Conservation (phyloP, 352 stramenopile genomes). For the Thalassiosira sp. region DNA sequence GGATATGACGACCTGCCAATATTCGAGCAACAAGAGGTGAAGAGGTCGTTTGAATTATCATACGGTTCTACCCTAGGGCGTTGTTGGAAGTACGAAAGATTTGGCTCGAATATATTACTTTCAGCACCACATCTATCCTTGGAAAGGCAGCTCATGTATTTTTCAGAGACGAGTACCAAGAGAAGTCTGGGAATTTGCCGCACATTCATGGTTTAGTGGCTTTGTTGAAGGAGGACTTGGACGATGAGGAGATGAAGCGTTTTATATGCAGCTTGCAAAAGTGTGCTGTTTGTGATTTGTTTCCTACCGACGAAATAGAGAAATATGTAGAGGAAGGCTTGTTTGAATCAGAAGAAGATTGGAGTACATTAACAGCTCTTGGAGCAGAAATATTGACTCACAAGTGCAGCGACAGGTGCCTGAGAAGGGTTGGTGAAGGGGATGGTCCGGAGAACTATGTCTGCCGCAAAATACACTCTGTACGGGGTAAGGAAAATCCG, state of each 20-base stretch:
- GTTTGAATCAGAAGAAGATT: conserved; percentile 10
- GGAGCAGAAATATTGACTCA: conserved; percentile 14
- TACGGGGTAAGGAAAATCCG: conserved; percentile 5
- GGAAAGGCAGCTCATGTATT: conserved; percentile 18
- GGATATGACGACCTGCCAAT: conserved; percentile 18
- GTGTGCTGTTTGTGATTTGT: conserved; percentile 22
- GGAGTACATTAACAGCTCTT: background rate
- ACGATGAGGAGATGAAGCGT: conserved; percentile 24
- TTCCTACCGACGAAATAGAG: conserved; percentile 8
- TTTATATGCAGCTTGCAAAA: conserved; percentile 32
- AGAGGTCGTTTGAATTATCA: conserved; percentile 35
- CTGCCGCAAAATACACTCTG: conserved; percentile 14
- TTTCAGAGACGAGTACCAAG: conserved; percentile 47
- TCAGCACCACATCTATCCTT: conserved; percentile 5
- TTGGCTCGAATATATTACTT: conserved; percentile 35
- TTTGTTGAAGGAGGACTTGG: conserved; percentile 19
- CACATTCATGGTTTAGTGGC: conserved; percentile 45
- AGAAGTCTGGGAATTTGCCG: conserved; percentile 27
- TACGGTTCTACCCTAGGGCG: conserved; percentile 27
- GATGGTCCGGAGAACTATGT: conserved; percentile 2
- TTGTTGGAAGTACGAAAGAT: conserved; percentile 41
- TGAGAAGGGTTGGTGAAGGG: background rate
- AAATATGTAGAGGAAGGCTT: conserved; percentile 11
- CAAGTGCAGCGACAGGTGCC: conserved; percentile 7
- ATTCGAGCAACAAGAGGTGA: conserved; percentile 5